phyloP scores from a whole-genome alignment of 371 early-diverging fungal genomes.

The Blastocladiella emersonii region DNA sequence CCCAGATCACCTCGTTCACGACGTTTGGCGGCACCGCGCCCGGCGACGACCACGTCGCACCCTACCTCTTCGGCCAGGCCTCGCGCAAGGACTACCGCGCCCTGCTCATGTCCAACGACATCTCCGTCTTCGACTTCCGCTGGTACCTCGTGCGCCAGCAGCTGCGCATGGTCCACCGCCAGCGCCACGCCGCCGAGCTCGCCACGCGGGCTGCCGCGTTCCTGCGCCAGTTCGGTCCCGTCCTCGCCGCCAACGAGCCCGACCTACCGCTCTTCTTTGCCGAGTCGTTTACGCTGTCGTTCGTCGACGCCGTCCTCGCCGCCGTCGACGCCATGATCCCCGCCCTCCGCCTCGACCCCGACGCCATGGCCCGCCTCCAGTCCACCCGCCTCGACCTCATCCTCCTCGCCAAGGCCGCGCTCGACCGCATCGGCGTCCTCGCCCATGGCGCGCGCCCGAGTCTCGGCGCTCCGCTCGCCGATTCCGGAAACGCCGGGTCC shows the following conservation, averaged over 20 bases:
- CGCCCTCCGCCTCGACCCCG: constrained; percentile 32
- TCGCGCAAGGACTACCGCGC: constrained; percentile 70
- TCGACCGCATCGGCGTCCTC: constrained; percentile 18
- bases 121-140: constrained; percentile 86
- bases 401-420: constrained; percentile 50
- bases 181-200: constrained; percentile 50
- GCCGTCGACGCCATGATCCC: constrained; percentile 10
- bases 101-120: constrained; percentile 73
- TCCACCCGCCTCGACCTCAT: constrained; percentile 61
- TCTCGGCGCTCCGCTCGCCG: no score
- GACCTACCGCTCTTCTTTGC: neutral
- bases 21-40: constrained; percentile 69
- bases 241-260: constrained; percentile 53
- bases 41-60: constrained; percentile 57
- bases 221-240: constrained; percentile 51
- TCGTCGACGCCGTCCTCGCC: neutral
- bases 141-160: constrained; percentile 86
- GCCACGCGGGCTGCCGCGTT: constrained; percentile 56
- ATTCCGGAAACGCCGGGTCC: no score
- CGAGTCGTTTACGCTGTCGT: neutral
- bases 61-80: constrained; percentile 49
- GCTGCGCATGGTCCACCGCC: constrained; percentile 50
- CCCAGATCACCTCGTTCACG: constrained; percentile 77
- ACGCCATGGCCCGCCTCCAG: constrained; percentile 65
- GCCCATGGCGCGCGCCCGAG: neutral